phyloP scores from a whole-genome alignment of 2,329 filamentous ascomycete species.

The Hypoxylon sp. region DNA sequence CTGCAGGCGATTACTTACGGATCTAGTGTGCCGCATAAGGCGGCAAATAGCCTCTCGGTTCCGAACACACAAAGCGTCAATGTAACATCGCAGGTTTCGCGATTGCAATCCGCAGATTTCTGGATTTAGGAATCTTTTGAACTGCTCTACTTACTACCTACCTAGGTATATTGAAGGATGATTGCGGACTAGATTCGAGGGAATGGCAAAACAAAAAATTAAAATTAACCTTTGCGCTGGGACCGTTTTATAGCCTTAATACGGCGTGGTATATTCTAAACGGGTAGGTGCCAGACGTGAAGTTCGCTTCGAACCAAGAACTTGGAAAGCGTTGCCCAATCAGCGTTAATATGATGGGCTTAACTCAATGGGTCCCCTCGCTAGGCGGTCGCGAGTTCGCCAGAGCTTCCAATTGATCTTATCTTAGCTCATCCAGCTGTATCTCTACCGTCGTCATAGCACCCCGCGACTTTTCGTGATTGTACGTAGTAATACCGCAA shows the following conservation, averaged over 20 bases:
- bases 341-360: slow-evolving; percentile 17
- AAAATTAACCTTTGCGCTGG: slow-evolving; percentile 1
- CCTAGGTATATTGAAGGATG: slow-evolving; percentile 11
- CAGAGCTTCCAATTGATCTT: slow-evolving; percentile 23
- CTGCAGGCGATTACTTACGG: slow-evolving; percentile 40
- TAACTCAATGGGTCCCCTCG: slow-evolving; percentile 25
- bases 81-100: slow-evolving; percentile 32
- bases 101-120: slow-evolving; percentile 27
- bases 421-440: slow-evolving; percentile 21
- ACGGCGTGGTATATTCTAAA: slow-evolving; percentile 35
- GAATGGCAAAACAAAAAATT: neutral
- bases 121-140: slow-evolving; percentile 15
- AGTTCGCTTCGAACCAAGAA: slow-evolving; percentile 30
- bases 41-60: slow-evolving; percentile 36
- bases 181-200: slow-evolving; percentile 11
- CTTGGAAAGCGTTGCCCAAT: slow-evolving; percentile 39
- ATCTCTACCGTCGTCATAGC: slow-evolving; percentile 23
- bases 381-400: slow-evolving; percentile 17
- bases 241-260: slow-evolving; percentile 32
- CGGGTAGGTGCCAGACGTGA: slow-evolving; percentile 34
- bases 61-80: slow-evolving; percentile 30
- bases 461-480: slow-evolving; percentile 4
- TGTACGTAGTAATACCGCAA: neutral
- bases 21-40: slow-evolving; percentile 30
- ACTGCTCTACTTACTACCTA: neutral